Evolutionary conservation across 805 yeast species (phyloP).

Genomic region (Yarrowia osloensis): DNA sequence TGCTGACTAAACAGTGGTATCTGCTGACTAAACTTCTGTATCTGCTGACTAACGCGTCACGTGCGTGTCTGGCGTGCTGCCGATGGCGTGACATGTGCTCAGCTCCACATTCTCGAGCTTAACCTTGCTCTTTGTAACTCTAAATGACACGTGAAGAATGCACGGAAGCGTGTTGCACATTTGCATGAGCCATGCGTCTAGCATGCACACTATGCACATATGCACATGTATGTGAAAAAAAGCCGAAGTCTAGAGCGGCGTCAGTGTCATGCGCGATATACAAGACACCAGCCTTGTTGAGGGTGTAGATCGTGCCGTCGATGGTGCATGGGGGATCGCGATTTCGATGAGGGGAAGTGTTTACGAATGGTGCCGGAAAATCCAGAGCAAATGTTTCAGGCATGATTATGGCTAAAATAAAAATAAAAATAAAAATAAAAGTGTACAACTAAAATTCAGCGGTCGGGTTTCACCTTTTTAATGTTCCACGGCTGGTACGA

Average conservation of each 20-base stretch:
- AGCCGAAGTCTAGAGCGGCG: not conserved
- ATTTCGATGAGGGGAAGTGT: no score
- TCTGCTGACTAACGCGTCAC: not conserved
- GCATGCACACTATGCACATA: not conserved
- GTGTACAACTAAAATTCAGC: no score
- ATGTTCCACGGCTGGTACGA: no score
- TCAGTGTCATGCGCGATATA: not conserved
- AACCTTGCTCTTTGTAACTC: not conserved
- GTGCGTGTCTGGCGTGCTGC: not conserved
- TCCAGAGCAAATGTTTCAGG: no score
- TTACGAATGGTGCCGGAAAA: no score
- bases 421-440: no score
- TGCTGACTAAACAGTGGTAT: not conserved
- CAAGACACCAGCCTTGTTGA: not conserved
- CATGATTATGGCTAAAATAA: no score
- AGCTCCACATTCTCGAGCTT: slow-evolving; percentile 11
- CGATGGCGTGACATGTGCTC: slow-evolving; percentile 18
- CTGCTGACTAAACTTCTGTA: not conserved
- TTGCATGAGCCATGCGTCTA: not conserved
- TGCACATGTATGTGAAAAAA: not conserved
- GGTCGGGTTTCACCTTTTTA: no score
- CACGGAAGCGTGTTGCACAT: slow-evolving; percentile 22
- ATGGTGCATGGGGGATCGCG: no score
- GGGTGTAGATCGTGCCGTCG: no score
- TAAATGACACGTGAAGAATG: slow-evolving; percentile 15